Conservation (phyloP, 352 stramenopile genomes). For the Phytophthora colocasiae region DNA sequence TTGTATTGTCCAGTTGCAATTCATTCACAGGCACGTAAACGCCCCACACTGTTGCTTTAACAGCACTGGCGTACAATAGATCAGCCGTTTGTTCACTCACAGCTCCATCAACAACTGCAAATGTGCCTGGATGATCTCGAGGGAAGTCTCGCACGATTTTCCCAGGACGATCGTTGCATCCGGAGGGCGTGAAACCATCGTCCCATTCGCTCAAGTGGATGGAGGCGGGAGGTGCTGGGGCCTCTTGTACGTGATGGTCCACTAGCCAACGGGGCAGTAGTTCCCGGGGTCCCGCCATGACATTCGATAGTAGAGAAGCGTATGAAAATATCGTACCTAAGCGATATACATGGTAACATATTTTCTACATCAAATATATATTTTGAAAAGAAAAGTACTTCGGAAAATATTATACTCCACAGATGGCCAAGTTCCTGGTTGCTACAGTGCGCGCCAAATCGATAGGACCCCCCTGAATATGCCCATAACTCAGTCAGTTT, state of each 20-base stretch:
- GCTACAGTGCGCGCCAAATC: no score
- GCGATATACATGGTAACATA: no score
- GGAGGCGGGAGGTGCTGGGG: slow-evolving; percentile 22
- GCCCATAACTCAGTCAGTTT: no score
- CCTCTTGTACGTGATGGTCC: slow-evolving; percentile 22
- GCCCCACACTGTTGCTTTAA: slow-evolving; percentile 67
- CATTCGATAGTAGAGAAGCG: slow-evolving; percentile 7
- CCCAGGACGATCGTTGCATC: slow-evolving; percentile 42
- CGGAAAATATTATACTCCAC: no score
- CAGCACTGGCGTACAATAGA: slow-evolving; percentile 63
- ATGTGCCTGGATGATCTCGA: slow-evolving; percentile 36
- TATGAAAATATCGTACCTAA: not conserved
- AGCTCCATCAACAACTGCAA: slow-evolving; percentile 57
- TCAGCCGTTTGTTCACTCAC: slow-evolving; percentile 55
- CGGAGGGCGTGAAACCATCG: slow-evolving; percentile 72
- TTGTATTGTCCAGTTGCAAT: slow-evolving; percentile 24
- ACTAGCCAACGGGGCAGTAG: slow-evolving; percentile 41
- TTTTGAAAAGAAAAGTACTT: no score
- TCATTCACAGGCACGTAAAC: slow-evolving; percentile 58
- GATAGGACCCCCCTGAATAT: no score
- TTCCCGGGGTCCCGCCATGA: slow-evolving; percentile 33
- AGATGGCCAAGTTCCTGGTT: no score
- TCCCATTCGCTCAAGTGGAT: slow-evolving; percentile 48
- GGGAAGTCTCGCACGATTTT: slow-evolving; percentile 60
- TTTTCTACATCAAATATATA: no score